Conservation (phyloP, 192 early-diverging fungal genomes). For the Entomortierella beljakovae region DNA sequence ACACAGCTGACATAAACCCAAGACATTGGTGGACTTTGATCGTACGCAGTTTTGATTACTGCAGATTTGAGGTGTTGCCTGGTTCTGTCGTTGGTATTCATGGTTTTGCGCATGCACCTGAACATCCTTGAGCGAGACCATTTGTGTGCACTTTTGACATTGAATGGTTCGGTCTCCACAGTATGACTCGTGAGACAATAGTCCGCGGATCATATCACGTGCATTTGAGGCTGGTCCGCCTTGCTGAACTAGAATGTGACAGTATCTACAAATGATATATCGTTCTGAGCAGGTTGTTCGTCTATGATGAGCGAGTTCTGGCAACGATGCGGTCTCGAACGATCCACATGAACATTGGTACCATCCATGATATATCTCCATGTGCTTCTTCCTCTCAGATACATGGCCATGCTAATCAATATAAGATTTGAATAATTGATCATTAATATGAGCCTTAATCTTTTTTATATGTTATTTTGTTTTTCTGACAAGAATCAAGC, state of each 20-base stretch:
- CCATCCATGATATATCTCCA: slow-evolving; percentile 68
- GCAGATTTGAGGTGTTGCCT: slow-evolving; percentile 69
- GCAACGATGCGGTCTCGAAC: slow-evolving; percentile 44
- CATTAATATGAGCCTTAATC: not conserved
- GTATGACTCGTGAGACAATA: slow-evolving; percentile 81
- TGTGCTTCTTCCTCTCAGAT: slow-evolving; percentile 74
- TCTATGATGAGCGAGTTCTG: slow-evolving; percentile 74
- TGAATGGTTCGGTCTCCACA: slow-evolving; percentile 88
- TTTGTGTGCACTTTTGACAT: slow-evolving; percentile 80
- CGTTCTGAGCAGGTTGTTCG: slow-evolving; percentile 75
- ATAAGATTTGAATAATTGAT: too few species aligned
- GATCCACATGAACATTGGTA: slow-evolving; percentile 71
- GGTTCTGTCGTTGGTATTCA: slow-evolving; percentile 70
- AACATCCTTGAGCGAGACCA: slow-evolving; percentile 84
- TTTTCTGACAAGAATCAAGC: not conserved
- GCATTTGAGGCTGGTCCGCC: slow-evolving; percentile 63
- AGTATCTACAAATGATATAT: slow-evolving; percentile 87
- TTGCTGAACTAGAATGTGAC: slow-evolving; percentile 77
- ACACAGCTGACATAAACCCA: slow-evolving; percentile 80
- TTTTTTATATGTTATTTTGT: slow-evolving; percentile 5
- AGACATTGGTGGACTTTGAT: slow-evolving; percentile 59
- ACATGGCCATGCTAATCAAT: slow-evolving; percentile 60
- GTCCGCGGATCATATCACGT: slow-evolving; percentile 72
- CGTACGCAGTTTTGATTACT: slow-evolving; percentile 79
- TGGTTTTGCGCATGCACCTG: slow-evolving; percentile 79